Evolutionary conservation across 768 basidiomycete species (phyloP), one percentile per base, ranked within the genome.

Genomic region (Boletales sp.): DNA sequence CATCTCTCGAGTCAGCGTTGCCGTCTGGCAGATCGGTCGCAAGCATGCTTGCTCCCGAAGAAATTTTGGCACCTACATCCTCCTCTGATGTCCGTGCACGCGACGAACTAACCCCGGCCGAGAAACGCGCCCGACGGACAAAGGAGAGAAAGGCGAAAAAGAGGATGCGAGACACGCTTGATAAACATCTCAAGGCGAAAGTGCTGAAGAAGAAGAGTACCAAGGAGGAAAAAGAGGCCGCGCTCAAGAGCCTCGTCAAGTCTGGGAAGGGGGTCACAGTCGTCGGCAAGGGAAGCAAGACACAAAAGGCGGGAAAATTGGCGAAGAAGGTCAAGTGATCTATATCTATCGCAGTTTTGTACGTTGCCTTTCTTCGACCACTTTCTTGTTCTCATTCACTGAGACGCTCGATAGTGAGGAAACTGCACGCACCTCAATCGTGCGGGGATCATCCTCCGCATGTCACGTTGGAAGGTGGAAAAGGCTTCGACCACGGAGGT

Each of bases 1-100:
- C 92, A 21, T 78, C 83, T 4, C 68, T 98, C 56, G 97, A 98
- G 68, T 93, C 93, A 1, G 91, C 94, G 0, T 75, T 99, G 6
- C 97, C 95, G 0, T 89, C 90, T 0, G 78, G 84, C 9, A 82
- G 84, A 58, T 84, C 91, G 0, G 72, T 79, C 0, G 75, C 86
- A 2, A 85, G 83, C 0, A 86, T 93, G 76, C 79, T 99, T 38
- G 92, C 97, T 1, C 97, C 97, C 1, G 93, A 98, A 65, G 97
- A 99, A 69, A 72, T 98, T 13, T 87, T 87, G 58, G 74, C 84
- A 1, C 79, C 87, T 2, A 18, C 39, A 0, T 66, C 77, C 3
- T 61, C 80, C 1, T 68, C 78, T 3, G 77, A 79, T 42, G 74
- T 80, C 19, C 82, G 82, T 37, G 78, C 84, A 3, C 78, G 82